Conservation (phyloP, 2,329 filamentous ascomycete genomes). For the Madurella mycetomatis region DNA sequence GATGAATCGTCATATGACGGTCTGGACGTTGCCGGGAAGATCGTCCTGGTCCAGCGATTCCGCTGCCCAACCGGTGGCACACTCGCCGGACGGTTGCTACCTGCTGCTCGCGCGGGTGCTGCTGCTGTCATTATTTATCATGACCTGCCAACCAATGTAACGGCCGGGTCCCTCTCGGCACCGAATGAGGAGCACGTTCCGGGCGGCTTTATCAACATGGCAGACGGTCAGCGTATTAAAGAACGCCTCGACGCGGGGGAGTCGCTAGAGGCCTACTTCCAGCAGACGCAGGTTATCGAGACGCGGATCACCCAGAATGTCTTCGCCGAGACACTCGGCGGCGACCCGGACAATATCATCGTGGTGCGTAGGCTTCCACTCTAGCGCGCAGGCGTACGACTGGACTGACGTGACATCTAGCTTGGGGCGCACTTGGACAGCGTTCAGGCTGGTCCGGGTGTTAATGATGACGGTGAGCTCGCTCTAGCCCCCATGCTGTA, state of each 20-base stretch:
- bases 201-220: constrained; percentile 39
- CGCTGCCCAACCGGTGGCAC: constrained; percentile 36
- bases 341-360: constrained; percentile 23
- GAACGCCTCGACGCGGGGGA: constrained; percentile 38
- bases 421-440: constrained; percentile 32
- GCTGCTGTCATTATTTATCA: constrained; percentile 40
- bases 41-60: constrained; percentile 39
- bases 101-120: constrained; percentile 38
- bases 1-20: constrained; percentile 32
- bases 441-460: constrained; percentile 31
- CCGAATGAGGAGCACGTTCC: constrained; percentile 27
- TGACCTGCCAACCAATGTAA: constrained; percentile 33
- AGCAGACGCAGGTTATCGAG: constrained; percentile 37
- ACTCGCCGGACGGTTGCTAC: constrained; percentile 27
- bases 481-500: neutral
- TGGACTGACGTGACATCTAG: neutral
- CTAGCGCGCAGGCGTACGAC: neutral
- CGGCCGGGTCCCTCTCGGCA: constrained; percentile 35
- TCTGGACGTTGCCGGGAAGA: constrained; percentile 36
- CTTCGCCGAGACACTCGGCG: constrained; percentile 15
- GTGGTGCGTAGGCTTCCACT: constrained; percentile 9
- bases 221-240: constrained; percentile 39
- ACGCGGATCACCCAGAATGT: constrained; percentile 26
- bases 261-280: constrained; percentile 36
- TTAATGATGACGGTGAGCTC: constrained; percentile 29